phyloP scores from a whole-genome alignment of 2,329 filamentous ascomycete genomes.

The Pseudofabraea citricarpa region DNA sequence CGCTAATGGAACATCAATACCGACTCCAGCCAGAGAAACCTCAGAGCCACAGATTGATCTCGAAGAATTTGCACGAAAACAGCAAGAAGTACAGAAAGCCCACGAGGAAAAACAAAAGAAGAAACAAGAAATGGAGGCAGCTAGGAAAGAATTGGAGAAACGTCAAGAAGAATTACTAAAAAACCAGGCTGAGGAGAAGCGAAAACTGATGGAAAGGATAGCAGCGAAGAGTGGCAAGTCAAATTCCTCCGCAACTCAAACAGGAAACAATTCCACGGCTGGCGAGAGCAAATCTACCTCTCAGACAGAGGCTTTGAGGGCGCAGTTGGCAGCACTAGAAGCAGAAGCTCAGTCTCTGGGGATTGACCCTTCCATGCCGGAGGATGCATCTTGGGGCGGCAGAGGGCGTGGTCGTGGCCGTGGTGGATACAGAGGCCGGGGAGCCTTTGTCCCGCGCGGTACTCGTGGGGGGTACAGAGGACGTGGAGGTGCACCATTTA shows the following conservation, averaged over 20 bases:
- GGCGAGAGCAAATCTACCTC: constrained; percentile 28
- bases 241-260: constrained; percentile 8
- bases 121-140: constrained; percentile 56
- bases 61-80: constrained; percentile 63
- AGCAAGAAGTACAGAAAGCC: constrained; percentile 66
- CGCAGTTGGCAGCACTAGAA: constrained; percentile 67
- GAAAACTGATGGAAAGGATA: constrained; percentile 56
- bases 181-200: constrained; percentile 61
- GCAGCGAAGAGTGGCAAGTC: constrained; percentile 43
- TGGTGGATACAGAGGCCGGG: constrained; percentile 32
- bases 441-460: constrained; percentile 30
- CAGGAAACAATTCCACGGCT: constrained; percentile 13
- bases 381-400: constrained; percentile 33
- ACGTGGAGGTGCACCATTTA: constrained; percentile 34
- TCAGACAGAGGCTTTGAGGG: constrained; percentile 62
- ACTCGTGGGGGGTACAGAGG: constrained; percentile 40
- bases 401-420: constrained; percentile 35
- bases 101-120: constrained; percentile 62
- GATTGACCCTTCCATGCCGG: constrained; percentile 50
- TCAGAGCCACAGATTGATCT: constrained; percentile 54
- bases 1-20: constrained; percentile 21
- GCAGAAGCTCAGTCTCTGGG: constrained; percentile 67
- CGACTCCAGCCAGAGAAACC: constrained; percentile 15
- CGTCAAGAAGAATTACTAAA: constrained; percentile 57
- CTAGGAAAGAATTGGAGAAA: constrained; percentile 60